Conservation (phyloP, 495 filamentous ascomycete species). For the Daldinia bambusicola region DNA sequence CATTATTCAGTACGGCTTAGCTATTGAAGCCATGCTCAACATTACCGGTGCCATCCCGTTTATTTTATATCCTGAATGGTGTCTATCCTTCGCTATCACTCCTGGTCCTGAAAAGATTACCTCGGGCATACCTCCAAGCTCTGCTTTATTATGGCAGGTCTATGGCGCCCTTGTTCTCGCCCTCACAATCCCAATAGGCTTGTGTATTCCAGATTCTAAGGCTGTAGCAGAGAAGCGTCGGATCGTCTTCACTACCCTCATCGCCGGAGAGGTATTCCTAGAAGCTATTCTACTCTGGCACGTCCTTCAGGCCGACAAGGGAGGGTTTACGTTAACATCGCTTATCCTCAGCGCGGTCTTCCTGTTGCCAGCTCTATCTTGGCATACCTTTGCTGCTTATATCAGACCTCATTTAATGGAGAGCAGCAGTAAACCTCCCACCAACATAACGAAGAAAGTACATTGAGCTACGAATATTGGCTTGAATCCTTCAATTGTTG, state of each 20-base stretch:
- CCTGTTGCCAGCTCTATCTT: constrained; percentile 34
- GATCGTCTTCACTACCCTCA: constrained; percentile 32
- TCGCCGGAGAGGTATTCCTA: constrained; percentile 31
- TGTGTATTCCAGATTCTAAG: constrained; percentile 28
- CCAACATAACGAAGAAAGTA: constrained; percentile 20
- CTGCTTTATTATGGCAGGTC: constrained; percentile 35
- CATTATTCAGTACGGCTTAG: constrained; percentile 26
- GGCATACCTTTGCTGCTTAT: constrained; percentile 30
- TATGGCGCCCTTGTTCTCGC: constrained; percentile 33
- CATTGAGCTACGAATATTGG: constrained; percentile 6
- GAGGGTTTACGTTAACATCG: constrained; percentile 27
- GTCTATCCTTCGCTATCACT: constrained; percentile 33
- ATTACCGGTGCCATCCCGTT: constrained; percentile 27
- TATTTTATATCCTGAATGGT: constrained; percentile 33
- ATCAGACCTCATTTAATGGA: constrained; percentile 28
- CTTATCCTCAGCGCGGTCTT: constrained; percentile 25
- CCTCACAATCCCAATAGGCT: constrained; percentile 29
- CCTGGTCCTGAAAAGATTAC: not conserved
- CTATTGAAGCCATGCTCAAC: constrained; percentile 33
- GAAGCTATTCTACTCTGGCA: constrained; percentile 29
- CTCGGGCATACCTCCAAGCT: constrained; percentile 23
- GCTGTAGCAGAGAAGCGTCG: constrained; percentile 26
- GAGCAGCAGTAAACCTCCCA: not conserved
- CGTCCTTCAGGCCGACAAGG: constrained; percentile 8
- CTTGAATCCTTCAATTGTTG: too few species aligned